Evolutionary conservation across 352 stramenopile genomes (phyloP), one percentile per base, ranked within the genome.

Genomic region (Globisporangium solare): DNA sequence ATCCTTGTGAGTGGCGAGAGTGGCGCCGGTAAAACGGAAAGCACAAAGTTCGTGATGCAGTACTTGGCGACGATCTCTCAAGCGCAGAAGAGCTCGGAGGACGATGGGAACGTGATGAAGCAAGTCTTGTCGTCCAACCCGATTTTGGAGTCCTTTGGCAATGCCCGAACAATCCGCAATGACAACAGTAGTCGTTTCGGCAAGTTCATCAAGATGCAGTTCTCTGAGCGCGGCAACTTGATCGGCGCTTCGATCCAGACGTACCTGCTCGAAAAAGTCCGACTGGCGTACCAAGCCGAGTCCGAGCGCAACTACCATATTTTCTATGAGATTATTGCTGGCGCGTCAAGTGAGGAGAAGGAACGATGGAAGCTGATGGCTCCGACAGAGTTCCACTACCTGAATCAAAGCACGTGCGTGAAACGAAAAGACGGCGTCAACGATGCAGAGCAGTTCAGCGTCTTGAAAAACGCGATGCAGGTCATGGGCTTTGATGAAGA

Each of bases 71-170:
- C 86, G 32, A 86, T 98, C 50, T 88, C 84, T 43, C 77, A 90
- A 64, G 49, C 58, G 24, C 75, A 77, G 27, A 66, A 67, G 43
- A 51, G 58, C 14, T 50, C 43, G 4, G 10, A 63, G 13, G 31
- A 68, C 55, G 84, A 94, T 63, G 79, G 72, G 20, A 77, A 73
- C 52, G 86, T 95, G 35, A 96, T 95, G 79, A 79, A 88, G 59
- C 82, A 97, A 53, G 93, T 99, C 46, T 76, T 99, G 37, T 97
- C 92, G 47, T 98, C 94, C 6, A 99, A 99, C 73, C 97, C 97
- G 43, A 96, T 99, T 53, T 78, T 99, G n/a, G 97, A 99, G 72
- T 93, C 94, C 2, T 99, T 99, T 72, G 97, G 97, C 60, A 99
- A 99, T 67, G 95, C 96, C 40, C 86, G 95, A 35, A 99, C 96